Evolutionary conservation across 139 green algal genomes (phyloP).

Genomic region (Micractinium conductrix): DNA sequence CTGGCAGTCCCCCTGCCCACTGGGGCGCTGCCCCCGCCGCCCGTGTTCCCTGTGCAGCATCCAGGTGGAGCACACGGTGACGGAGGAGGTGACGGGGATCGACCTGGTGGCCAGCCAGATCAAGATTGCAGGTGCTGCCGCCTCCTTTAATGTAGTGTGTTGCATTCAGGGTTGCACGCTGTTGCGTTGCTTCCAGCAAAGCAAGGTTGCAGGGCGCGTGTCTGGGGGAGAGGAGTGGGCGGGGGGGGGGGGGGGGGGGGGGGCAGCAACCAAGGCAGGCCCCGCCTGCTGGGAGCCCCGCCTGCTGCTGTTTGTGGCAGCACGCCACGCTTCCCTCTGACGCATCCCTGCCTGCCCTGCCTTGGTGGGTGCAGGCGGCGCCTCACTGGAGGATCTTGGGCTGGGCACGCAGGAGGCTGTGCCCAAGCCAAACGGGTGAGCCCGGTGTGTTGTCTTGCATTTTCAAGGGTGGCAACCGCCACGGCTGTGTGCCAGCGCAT

Average conservation of each 20-base stretch:
- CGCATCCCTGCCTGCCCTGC: too few species aligned
- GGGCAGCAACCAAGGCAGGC: too few species aligned
- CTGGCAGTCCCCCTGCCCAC: background rate
- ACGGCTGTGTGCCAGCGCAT: background rate
- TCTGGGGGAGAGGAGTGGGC: too few species aligned
- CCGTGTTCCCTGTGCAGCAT: background rate
- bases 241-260: too few species aligned
- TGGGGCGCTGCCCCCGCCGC: background rate
- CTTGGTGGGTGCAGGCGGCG: too few species aligned
- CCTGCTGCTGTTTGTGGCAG: too few species aligned
- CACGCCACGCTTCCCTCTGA: too few species aligned
- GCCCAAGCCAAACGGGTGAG: conserved; percentile 52
- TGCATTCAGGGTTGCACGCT: too few species aligned
- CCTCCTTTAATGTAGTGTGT: too few species aligned
- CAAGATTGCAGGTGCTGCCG: conserved; percentile 87
- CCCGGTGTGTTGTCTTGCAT: background rate
- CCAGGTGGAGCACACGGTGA: conserved; percentile 98
- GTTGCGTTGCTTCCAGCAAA: too few species aligned
- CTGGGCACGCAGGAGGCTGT: conserved; percentile 72
- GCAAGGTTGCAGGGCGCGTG: too few species aligned
- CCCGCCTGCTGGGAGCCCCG: too few species aligned
- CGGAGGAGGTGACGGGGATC: conserved; percentile 95
- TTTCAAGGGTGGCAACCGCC: background rate
- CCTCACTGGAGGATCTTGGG: conserved; percentile 78
- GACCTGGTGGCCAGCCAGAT: conserved; percentile 96